Conservation (phyloP, 345 rosid genomes). For the Lepidium africanum region DNA sequence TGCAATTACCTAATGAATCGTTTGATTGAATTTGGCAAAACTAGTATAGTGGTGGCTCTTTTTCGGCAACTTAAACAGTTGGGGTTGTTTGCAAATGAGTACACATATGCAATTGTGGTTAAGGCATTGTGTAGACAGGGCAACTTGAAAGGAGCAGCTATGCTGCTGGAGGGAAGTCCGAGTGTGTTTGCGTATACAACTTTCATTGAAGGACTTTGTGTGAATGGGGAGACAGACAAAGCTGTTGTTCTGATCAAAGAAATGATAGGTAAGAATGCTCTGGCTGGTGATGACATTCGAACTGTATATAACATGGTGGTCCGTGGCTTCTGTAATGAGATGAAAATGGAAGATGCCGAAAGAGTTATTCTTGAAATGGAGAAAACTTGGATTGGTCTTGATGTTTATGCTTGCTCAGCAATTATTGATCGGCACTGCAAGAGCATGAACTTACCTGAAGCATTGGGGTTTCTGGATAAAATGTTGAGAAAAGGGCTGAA, state of each 20-base stretch:
- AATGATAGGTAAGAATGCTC: slow-evolving; percentile 20
- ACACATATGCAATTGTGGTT: slow-evolving; percentile 49
- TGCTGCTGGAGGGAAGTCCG: slow-evolving; percentile 32
- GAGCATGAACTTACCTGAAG: slow-evolving; percentile 34
- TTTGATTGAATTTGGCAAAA: slow-evolving; percentile 35
- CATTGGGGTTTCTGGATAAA: slow-evolving; percentile 33
- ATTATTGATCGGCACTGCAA: slow-evolving; percentile 48
- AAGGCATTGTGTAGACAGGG: slow-evolving; percentile 61
- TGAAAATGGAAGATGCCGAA: slow-evolving; percentile 52
- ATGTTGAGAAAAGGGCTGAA: slow-evolving; percentile 49
- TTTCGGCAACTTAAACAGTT: slow-evolving; percentile 37
- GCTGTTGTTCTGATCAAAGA: slow-evolving; percentile 37
- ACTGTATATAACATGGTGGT: slow-evolving; percentile 41
- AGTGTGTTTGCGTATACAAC: slow-evolving; percentile 42
- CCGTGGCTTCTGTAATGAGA: slow-evolving; percentile 52
- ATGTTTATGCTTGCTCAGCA: slow-evolving; percentile 33
- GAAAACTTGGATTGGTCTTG: slow-evolving; percentile 39
- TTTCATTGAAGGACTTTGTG: slow-evolving; percentile 62
- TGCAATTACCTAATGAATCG: slow-evolving; percentile 61
- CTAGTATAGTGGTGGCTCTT: slow-evolving; percentile 38
- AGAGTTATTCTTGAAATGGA: slow-evolving; percentile 39
- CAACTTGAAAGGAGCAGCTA: slow-evolving; percentile 35
- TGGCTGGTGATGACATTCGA: slow-evolving; percentile 22
- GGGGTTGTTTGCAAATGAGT: slow-evolving; percentile 41
- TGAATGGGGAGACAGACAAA: slow-evolving; percentile 28